A percentile compares a stretch with the other conserved stretches of the same genome.
Conservation (phyloP, 331 rosid species). For the Pyrus hybrid region DNA sequence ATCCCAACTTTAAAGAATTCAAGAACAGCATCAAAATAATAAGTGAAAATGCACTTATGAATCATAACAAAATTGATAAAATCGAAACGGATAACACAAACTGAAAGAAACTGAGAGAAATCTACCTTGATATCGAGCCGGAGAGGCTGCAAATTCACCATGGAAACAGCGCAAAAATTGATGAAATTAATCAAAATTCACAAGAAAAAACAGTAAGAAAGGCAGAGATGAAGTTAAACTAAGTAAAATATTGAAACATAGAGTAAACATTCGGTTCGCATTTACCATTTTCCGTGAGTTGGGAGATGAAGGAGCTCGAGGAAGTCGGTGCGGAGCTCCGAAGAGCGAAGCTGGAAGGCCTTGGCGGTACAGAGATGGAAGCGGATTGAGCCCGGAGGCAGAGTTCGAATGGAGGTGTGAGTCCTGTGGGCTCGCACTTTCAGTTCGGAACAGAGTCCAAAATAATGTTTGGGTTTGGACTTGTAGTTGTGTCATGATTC, state of each 20-base stretch:
- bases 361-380: background rate
- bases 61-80: background rate
- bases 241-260: no score
- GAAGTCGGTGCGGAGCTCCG: background rate
- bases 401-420: background rate
- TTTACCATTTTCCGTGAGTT: background rate
- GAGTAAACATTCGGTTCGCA: background rate
- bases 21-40: background rate
- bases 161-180: background rate
- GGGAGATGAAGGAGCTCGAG: background rate
- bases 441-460: background rate
- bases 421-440: background rate
- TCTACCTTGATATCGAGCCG: conserved; percentile 33
- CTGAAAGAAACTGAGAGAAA: background rate
- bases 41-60: background rate
- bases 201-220: background rate
- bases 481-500: no score
- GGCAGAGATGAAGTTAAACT: background rate
- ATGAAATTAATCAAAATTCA: background rate
- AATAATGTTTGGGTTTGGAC: background rate
- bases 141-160: conserved; percentile 31
- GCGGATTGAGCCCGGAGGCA: background rate
- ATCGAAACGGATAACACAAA: background rate
- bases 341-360: background rate
- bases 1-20: background rate